Evolutionary conservation across 1,139 yeast species (phyloP).

Genomic region (Zygosaccharomyces pseudobailii): DNA sequence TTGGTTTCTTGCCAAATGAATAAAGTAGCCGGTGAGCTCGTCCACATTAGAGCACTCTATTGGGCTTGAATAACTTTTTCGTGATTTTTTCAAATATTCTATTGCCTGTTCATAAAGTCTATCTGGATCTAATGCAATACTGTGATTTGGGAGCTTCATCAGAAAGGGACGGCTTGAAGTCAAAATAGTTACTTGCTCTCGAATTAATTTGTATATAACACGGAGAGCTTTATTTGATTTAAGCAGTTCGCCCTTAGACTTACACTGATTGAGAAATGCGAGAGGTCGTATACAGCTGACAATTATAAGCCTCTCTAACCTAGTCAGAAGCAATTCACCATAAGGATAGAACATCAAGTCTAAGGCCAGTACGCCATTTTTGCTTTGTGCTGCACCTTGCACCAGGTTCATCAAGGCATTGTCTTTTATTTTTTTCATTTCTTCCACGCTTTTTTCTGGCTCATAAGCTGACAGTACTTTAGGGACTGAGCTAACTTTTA

Average conservation of each 20-base stretch:
- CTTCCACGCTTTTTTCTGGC: constrained; percentile 13
- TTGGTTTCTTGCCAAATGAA: constrained; percentile 44
- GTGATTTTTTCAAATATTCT: constrained; percentile 41
- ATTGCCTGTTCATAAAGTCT: constrained; percentile 44
- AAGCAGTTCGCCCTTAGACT: constrained; percentile 57
- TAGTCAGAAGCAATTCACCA: constrained; percentile 49
- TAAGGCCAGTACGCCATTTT: constrained; percentile 4
- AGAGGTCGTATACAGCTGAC: constrained; percentile 75
- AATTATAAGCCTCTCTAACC: constrained; percentile 63
- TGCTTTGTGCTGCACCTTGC: constrained; percentile 23
- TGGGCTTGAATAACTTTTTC: constrained; percentile 48
- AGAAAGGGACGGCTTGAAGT: constrained; percentile 38
- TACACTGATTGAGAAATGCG: constrained; percentile 61
- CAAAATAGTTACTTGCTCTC: constrained; percentile 46
- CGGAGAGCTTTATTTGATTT: constrained; percentile 35
- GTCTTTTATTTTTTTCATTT: constrained; percentile 4
- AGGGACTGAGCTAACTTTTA: constrained; percentile 20
- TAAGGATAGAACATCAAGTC: constrained; percentile 31
- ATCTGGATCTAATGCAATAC: constrained; percentile 39
- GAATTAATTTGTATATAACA: constrained; percentile 40
- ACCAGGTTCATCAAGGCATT: constrained; percentile 39
- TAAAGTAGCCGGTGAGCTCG: constrained; percentile 63
- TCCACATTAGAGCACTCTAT: constrained; percentile 57
- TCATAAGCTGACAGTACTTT: constrained; percentile 15
- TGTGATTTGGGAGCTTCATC: constrained; percentile 36